Evolutionary conservation across 345 rosid species (phyloP).

Genomic region (Populus ilicifolia): DNA sequence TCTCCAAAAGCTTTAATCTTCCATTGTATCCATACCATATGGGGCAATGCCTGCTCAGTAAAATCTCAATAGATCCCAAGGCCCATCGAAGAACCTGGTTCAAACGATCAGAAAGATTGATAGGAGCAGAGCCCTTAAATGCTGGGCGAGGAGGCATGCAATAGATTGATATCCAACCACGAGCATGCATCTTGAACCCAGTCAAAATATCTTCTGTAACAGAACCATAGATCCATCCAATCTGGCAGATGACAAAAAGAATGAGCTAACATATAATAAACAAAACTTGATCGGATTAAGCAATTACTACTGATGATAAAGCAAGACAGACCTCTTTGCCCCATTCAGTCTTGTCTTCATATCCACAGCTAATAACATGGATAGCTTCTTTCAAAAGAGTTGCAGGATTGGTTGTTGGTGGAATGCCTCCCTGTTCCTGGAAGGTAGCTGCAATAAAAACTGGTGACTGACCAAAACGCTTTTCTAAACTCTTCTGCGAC

Average conservation of each 20-base stretch:
- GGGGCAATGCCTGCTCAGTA: slow-evolving; percentile 98
- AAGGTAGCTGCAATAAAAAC: slow-evolving; percentile 97
- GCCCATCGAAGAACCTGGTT: slow-evolving; percentile 99
- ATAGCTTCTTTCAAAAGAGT: slow-evolving; percentile 94
- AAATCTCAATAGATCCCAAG: slow-evolving; percentile 90
- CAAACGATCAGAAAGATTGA: slow-evolving; percentile 98
- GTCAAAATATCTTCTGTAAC: slow-evolving; percentile 99
- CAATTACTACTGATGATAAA: no score
- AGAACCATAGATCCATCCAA: slow-evolving; percentile 99
- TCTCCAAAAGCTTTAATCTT: slow-evolving; percentile 72
- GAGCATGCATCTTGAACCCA: slow-evolving; percentile 99
- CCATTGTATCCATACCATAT: slow-evolving; percentile 97
- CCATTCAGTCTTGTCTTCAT: slow-evolving; percentile 99
- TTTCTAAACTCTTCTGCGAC: slow-evolving; percentile 96
- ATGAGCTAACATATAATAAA: background rate
- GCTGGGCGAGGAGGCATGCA: slow-evolving; percentile 99
- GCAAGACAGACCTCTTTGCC: slow-evolving; percentile 78
- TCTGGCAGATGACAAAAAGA: slow-evolving; percentile 38
- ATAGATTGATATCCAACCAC: slow-evolving; percentile 96
- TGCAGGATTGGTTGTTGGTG: slow-evolving; percentile 93
- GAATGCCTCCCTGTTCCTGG: slow-evolving; percentile 98
- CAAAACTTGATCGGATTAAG: background rate
- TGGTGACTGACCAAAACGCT: slow-evolving; percentile 98
- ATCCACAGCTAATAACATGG: slow-evolving; percentile 98
- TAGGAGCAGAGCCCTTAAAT: slow-evolving; percentile 97